Percentiles rank a stretch among this genome's conserved stretches.
phyloP scores from a whole-genome alignment of 345 rosid species.

The Noccaea caerulescens region DNA sequence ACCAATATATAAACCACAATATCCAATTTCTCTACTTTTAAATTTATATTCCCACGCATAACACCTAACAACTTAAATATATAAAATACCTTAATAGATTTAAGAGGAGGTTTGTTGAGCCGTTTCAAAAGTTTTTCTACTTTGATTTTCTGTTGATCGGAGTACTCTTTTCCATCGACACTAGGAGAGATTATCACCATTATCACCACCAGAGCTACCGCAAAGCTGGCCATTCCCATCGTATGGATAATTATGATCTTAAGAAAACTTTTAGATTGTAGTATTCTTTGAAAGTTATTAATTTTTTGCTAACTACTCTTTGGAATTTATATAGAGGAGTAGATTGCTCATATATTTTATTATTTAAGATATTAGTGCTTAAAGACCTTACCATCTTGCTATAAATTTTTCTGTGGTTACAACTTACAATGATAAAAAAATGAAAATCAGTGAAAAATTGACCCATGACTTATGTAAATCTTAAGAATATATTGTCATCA shows the following conservation, averaged over 20 bases:
- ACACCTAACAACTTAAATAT: too few relatives aligned
- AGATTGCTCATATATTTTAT: constrained; percentile 5
- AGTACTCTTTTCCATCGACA: constrained; percentile 10
- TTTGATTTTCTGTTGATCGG: constrained; percentile 13
- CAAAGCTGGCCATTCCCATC: constrained; percentile 1
- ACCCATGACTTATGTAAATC: background rate
- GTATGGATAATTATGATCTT: background rate
- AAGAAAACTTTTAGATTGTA: background rate
- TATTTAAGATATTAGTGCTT: background rate
- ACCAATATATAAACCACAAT: too few relatives aligned
- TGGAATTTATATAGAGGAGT: constrained; percentile 28
- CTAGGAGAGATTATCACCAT: background rate
- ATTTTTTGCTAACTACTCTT: background rate
- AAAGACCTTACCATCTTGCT: background rate
- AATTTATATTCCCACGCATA: too few relatives aligned
- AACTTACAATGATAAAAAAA: too few relatives aligned
- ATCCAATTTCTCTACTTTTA: too few relatives aligned
- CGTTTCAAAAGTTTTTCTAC: constrained; percentile 48
- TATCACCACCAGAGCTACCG: constrained; percentile 10
- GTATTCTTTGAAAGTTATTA: constrained; percentile 4
- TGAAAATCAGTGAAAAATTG: background rate
- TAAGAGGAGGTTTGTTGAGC: constrained; percentile 62
- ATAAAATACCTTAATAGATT: constrained; percentile 54
- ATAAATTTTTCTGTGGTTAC: background rate
- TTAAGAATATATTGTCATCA: too few relatives aligned